These are phyloP conservation scores for Boletus smithii DNA, from an alignment of 1,284 basidiomycete species.

Conservation along the genomic window DNA sequence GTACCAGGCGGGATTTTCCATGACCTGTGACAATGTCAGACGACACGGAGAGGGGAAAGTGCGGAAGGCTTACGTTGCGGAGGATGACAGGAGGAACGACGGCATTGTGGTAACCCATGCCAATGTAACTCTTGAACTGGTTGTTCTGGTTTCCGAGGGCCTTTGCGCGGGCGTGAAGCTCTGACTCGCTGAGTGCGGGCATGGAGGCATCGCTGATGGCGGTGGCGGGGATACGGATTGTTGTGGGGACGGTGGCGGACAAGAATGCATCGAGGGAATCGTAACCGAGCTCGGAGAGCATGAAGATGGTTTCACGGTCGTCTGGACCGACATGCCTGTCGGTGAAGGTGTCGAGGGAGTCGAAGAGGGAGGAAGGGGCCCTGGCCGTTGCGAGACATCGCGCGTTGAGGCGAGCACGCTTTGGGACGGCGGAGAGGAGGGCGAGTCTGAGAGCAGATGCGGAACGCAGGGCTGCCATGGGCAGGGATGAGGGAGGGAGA, in stretches of 20 bases:
- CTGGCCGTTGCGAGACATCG: slow-evolving; percentile 60
- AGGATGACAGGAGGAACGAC: slow-evolving; percentile 92
- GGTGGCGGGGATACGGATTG: slow-evolving; percentile 68
- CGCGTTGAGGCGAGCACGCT: slow-evolving; percentile 17
- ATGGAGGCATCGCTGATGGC: slow-evolving; percentile 68
- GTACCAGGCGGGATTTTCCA: slow-evolving; percentile 98
- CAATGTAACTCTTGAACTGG: slow-evolving; percentile 89
- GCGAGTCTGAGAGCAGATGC: slow-evolving; percentile 38
- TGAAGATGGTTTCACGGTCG: slow-evolving; percentile 66
- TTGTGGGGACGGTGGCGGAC: slow-evolving; percentile 71
- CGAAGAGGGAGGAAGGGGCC: slow-evolving; percentile 60
- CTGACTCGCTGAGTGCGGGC: slow-evolving; percentile 79
- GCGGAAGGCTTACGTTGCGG: slow-evolving; percentile 66
- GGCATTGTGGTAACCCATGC: slow-evolving; percentile 96
- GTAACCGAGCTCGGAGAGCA: slow-evolving; percentile 82
- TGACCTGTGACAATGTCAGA: slow-evolving; percentile 51
- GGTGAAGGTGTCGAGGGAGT: slow-evolving; percentile 82
- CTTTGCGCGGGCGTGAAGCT: slow-evolving; percentile 76
- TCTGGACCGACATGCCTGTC: slow-evolving; percentile 90
- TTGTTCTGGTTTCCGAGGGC: slow-evolving; percentile 78
- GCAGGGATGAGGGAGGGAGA: slow-evolving; percentile 6
- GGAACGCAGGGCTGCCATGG: slow-evolving; percentile 49
- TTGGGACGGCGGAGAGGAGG: slow-evolving; percentile 18
- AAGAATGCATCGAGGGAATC: slow-evolving; percentile 86
- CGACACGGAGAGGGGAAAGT: slow-evolving; percentile 1